Base-by-base conservation (phyloP, 2,329 filamentous ascomycete genomes). In the Drechslerella dactyloides region DNA sequence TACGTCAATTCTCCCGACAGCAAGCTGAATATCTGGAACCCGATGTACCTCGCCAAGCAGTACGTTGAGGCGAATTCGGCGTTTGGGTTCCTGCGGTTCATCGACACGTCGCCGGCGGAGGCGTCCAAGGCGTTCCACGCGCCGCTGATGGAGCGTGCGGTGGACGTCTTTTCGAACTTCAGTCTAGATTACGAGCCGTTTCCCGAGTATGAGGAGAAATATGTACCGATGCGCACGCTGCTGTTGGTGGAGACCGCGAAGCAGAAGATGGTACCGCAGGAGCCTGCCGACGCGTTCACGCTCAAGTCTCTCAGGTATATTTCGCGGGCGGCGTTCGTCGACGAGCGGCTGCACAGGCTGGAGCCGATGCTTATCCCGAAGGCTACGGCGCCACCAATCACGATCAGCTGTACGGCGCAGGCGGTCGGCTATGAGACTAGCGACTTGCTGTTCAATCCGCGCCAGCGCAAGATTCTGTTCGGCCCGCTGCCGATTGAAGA, bases 1-100 rank as follows among this genome's bases (percentile, higher is more conserved):
- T 91, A 89, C 74, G 80, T 97, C 21, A 82, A 86, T 33, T 15
- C 50, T n/a, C 40, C 30, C 50, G 60, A 69, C 24, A 88, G 96
- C 75, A 81, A 96, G 80, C 88, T 97, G 87, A 97, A 96, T 77
- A 88, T 99, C 58, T 99, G 91, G 88, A 86, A 87, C 0, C 89
- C 91, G 0, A 88, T 93, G 55, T 87, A 97, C 76, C 85, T 97
- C 48, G 84, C 84, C 11, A 82, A 86, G 53, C 91, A 87, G 74
- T 80, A 84, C 10, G 63, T 30, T 30, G 60, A 44, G n/a, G 84
- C 85, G 0, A 83, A 85, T 55, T 85, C 86, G 13, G 85, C 87
- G 1, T 97, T 97, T 79, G 93, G 93, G 0, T 99, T 92, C 87
- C 83, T 97, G 69, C 88, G 92, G 2, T 96, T 99, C 77, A 86